Percentiles rank a stretch among this genome's conserved stretches.
Evolutionary conservation across 495 filamentous ascomycete species (phyloP).

Genomic region (Lepidopterella palustris): DNA sequence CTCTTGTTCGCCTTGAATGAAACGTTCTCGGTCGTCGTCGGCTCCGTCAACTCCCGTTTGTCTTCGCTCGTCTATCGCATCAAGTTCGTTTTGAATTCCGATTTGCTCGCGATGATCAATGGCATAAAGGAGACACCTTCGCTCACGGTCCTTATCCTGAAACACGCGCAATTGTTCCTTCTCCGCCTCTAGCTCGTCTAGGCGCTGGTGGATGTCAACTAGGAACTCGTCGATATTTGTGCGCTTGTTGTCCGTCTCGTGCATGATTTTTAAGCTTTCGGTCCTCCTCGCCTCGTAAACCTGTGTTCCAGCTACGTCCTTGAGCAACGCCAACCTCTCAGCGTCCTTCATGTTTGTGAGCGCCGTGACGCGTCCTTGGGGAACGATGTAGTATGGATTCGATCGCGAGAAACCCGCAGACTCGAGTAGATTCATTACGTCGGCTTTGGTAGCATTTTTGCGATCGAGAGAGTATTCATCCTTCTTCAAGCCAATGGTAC

Average conservation of each 20-base stretch:
- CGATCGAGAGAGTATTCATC: conserved; percentile 96
- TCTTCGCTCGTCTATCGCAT: conserved; percentile 74
- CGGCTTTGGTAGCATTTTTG: conserved; percentile 89
- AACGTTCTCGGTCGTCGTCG: conserved; percentile 70
- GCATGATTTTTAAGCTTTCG: conserved; percentile 94
- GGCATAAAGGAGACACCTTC: conserved; percentile 86
- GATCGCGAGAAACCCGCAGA: conserved; percentile 93
- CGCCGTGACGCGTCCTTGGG: conserved; percentile 90
- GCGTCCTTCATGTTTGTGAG: conserved; percentile 98
- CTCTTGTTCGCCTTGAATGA: conserved; percentile 72
- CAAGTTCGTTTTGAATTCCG: conserved; percentile 66
- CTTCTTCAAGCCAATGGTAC: conserved; percentile 95
- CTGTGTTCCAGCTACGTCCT: conserved; percentile 95
- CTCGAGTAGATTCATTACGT: conserved; percentile 93
- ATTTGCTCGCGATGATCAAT: conserved; percentile 86
- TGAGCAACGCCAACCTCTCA: conserved; percentile 79
- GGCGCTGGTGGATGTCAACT: conserved; percentile 80
- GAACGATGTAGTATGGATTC: conserved; percentile 99
- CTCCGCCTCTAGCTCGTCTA: conserved; percentile 89
- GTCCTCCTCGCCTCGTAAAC: conserved; percentile 87
- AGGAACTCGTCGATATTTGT: conserved; percentile 89
- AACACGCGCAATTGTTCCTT: conserved; percentile 90
- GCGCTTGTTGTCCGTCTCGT: conserved; percentile 89
- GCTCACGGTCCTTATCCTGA: conserved; percentile 91
- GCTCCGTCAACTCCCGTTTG: conserved; percentile 75